phyloP scores from a whole-genome alignment of 352 stramenopile genomes.

The Blastocystis hominis region DNA sequence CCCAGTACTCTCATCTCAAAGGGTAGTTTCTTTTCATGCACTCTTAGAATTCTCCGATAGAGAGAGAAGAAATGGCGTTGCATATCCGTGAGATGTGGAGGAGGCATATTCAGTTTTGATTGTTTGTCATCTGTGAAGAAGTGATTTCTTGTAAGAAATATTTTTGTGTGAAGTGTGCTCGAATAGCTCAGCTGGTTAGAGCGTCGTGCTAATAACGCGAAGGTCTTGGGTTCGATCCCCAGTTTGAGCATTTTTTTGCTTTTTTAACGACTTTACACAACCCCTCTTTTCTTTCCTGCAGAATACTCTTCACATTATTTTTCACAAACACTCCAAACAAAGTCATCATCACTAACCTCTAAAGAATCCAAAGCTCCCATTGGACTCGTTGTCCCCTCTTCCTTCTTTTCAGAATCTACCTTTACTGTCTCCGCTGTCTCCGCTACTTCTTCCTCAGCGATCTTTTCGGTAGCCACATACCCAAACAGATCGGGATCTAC shows the following conservation, averaged over 20 bases:
- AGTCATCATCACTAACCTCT: background rate
- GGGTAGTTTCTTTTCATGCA: conserved; percentile 41
- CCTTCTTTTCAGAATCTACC: background rate
- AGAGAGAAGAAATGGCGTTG: conserved; percentile 46
- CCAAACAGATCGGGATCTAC: background rate
- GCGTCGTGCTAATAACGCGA: too few species aligned
- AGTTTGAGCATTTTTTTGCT: background rate
- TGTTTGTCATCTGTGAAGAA: background rate
- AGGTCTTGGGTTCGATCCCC: too few species aligned
- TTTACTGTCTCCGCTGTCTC: background rate
- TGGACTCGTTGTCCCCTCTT: background rate
- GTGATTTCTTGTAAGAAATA: background rate
- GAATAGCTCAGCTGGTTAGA: background rate
- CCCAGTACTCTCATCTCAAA: conserved; percentile 54
- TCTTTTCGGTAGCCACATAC: background rate
- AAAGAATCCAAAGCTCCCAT: background rate
- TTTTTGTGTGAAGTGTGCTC: background rate
- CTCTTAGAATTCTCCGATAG: conserved; percentile 3
- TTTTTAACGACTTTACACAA: too few species aligned
- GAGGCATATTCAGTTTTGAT: background rate
- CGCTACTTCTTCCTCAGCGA: background rate
- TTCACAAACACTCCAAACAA: background rate
- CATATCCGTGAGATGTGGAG: background rate
- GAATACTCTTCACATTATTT: background rate
- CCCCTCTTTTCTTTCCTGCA: too few species aligned